Evolutionary conservation across 306 rosid genomes (phyloP).

Genomic region (Prunus dulcis): DNA sequence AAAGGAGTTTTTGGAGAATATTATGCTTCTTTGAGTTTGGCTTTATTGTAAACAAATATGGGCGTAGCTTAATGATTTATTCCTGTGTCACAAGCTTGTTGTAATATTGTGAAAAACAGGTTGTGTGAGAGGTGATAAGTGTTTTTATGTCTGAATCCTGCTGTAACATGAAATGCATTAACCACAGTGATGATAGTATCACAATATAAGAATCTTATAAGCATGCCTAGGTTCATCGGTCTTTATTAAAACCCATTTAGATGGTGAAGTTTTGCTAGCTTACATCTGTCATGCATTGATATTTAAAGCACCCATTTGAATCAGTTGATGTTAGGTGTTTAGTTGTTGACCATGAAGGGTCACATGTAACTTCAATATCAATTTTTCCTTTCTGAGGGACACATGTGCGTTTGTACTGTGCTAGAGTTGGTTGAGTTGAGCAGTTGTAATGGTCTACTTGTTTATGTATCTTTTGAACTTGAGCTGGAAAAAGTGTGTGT

Average conservation of each 20-base stretch:
- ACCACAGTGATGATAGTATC: background rate
- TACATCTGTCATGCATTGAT: background rate
- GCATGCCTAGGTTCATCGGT: background rate
- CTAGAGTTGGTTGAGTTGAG: slow-evolving; percentile 1
- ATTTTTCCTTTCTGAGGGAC: background rate
- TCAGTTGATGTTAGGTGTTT: background rate
- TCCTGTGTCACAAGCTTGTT: background rate
- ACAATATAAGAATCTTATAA: background rate
- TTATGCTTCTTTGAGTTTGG: background rate
- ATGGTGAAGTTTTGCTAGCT: slow-evolving; percentile 2
- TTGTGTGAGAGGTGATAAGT: background rate
- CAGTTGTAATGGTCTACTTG: background rate
- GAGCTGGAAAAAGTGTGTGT: background rate
- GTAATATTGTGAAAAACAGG: background rate
- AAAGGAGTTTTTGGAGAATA: background rate
- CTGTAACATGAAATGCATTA: background rate
- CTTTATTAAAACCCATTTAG: background rate
- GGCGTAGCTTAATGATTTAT: background rate
- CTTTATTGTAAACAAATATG: background rate
- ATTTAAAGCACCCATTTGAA: background rate
- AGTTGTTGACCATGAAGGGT: background rate
- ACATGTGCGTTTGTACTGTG: background rate
- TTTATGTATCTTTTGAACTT: background rate
- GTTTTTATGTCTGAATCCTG: background rate
- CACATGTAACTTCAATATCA: background rate